phyloP scores from a whole-genome alignment of 257 asterid species.

The Nicotiana attenuata region DNA sequence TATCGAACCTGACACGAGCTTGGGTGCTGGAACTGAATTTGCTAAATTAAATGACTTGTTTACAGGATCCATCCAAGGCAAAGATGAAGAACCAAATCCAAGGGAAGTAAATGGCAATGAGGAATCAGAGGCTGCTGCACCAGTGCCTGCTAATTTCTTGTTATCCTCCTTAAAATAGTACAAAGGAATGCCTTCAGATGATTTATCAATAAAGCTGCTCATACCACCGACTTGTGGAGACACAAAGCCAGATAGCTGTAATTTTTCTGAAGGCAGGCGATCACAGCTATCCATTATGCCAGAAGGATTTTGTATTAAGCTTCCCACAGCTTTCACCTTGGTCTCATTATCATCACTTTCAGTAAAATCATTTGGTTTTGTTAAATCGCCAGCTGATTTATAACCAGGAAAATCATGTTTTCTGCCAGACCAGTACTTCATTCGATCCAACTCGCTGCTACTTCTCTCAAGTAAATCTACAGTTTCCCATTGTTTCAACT shows the following conservation, averaged over 20 bases:
- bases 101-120: conserved; percentile 54
- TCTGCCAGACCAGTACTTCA: conserved; percentile 60
- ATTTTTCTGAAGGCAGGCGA: conserved; percentile 66
- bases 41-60: conserved; percentile 78
- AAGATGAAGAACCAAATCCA: conserved; percentile 81
- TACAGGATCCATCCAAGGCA: conserved; percentile 89
- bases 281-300: conserved; percentile 49
- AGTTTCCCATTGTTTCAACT: conserved; percentile 64
- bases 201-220: conserved; percentile 86
- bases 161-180: conserved; percentile 84
- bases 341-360: conserved; percentile 42
- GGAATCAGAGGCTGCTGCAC: conserved; percentile 56
- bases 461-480: conserved; percentile 66
- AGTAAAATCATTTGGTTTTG: conserved; percentile 30
- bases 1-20: conserved; percentile 73
- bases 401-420: conserved; percentile 39
- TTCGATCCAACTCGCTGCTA: conserved; percentile 64
- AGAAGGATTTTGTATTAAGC: conserved; percentile 40
- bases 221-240: conserved; percentile 90
- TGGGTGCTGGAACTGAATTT: conserved; percentile 73
- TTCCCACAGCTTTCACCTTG: conserved; percentile 52
- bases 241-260: conserved; percentile 87
- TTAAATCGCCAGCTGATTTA: conserved; percentile 30
- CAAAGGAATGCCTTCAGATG: conserved; percentile 88
- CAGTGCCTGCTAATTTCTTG: conserved; percentile 40